These are phyloP conservation scores for Phytophthora crassamura DNA, from an alignment of 352 stramenopile species.

Conservation along the genomic window DNA sequence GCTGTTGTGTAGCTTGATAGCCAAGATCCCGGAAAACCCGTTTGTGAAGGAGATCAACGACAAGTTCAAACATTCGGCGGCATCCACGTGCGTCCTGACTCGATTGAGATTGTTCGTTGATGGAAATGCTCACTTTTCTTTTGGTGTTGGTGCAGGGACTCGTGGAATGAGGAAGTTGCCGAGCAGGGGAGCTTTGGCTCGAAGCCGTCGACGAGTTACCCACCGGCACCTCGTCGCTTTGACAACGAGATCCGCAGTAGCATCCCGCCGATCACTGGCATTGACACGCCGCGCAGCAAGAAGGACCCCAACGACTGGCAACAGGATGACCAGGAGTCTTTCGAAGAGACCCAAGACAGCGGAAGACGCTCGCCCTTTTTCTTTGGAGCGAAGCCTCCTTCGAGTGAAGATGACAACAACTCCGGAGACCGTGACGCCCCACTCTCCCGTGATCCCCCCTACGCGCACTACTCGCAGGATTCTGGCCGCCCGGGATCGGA, in stretches of 20 bases:
- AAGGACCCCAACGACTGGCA: conserved; percentile 23
- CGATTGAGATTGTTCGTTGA: too few relatives aligned
- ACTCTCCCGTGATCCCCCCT: conserved; percentile 52
- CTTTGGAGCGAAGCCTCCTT: conserved; percentile 44
- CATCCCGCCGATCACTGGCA: conserved; percentile 33
- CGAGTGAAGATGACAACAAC: conserved; percentile 4
- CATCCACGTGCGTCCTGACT: conserved; percentile 47
- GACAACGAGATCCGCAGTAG: conserved; percentile 27
- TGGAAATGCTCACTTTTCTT: not conserved
- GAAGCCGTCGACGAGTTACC: conserved; percentile 16
- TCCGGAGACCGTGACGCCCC: conserved; percentile 28
- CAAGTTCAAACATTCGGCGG: conserved; percentile 50
- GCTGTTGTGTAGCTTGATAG: conserved; percentile 40
- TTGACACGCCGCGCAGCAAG: conserved; percentile 28
- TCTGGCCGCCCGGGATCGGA: conserved; percentile 13
- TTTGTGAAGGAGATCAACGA: conserved; percentile 66
- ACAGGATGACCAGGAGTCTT: conserved; percentile 21
- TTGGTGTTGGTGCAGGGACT: conserved; percentile 43
- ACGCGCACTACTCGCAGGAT: conserved; percentile 34
- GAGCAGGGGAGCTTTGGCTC: conserved; percentile 10
- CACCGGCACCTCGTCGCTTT: conserved; percentile 14
- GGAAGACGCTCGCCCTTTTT: conserved; percentile 53
- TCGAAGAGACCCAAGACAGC: conserved; percentile 30
- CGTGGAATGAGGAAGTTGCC: conserved; percentile 48
- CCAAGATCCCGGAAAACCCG: conserved; percentile 51